Percentiles rank a stretch among this genome's conserved stretches.
phyloP scores from a whole-genome alignment of 352 stramenopile species.

The Phytopythium vexans region DNA sequence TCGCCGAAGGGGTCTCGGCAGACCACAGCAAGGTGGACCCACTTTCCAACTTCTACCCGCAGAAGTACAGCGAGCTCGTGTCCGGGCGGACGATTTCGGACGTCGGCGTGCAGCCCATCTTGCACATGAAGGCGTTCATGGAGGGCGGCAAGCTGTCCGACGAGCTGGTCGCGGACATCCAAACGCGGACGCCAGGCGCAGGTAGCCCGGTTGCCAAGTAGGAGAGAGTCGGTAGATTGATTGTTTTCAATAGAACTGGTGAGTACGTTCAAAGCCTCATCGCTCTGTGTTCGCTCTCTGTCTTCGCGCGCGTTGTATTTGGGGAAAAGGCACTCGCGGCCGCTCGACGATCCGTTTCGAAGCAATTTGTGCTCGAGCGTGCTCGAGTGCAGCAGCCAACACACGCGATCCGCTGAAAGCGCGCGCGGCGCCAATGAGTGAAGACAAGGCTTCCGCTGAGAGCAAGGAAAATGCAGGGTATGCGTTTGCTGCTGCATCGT shows the following conservation, averaged over 20 bases:
- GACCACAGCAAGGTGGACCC: constrained; percentile 35
- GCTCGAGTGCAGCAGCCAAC: too few species aligned
- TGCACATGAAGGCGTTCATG: constrained; percentile 98
- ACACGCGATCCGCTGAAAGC: too few species aligned
- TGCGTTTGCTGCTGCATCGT: not conserved
- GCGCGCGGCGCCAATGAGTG: constrained; percentile 14
- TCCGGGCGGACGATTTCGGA: constrained; percentile 89
- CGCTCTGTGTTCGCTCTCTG: too few species aligned
- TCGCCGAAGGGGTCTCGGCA: constrained; percentile 66
- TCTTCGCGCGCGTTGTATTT: too few species aligned
- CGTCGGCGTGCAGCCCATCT: constrained; percentile 93
- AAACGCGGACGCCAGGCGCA: constrained; percentile 47
- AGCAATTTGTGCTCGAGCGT: too few species aligned
- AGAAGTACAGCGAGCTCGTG: constrained; percentile 91
- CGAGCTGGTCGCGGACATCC: constrained; percentile 84
- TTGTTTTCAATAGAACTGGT: not conserved
- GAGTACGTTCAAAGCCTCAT: too few species aligned
- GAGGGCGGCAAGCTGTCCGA: constrained; percentile 80
- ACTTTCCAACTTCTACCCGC: constrained; percentile 88
- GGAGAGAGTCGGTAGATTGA: not conserved
- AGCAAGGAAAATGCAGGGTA: constrained; percentile 28
- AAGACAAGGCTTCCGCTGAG: constrained; percentile 27
- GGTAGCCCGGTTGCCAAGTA: constrained; percentile 47
- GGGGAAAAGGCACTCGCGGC: too few species aligned
- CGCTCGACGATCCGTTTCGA: too few species aligned